phyloP scores from a whole-genome alignment of 768 basidiomycete genomes.

The Termitomyces sp. region DNA sequence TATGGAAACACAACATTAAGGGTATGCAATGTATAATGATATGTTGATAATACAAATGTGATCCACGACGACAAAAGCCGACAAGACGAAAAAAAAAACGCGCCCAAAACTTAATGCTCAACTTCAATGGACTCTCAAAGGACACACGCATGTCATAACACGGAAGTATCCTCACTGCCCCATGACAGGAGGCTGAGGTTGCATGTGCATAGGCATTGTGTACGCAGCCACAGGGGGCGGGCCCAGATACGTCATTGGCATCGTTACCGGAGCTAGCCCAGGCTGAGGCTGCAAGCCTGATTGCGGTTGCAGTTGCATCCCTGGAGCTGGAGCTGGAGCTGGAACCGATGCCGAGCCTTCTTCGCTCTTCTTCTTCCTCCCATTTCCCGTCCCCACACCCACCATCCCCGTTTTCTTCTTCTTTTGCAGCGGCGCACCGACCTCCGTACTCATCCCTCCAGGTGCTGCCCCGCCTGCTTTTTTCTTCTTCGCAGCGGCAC shows the following conservation, averaged over 20 bases:
- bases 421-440: slow-evolving; percentile 16
- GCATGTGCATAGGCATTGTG: slow-evolving; percentile 4
- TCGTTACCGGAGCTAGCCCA: background rate
- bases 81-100: background rate
- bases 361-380: slow-evolving; percentile 39
- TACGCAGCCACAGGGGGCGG: slow-evolving; percentile 10
- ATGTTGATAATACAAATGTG: slow-evolving; percentile 10
- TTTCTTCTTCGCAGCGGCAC: slow-evolving; percentile 60
- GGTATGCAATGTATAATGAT: slow-evolving; percentile 8
- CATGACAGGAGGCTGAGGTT: slow-evolving; percentile 8
- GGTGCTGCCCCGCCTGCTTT: slow-evolving; percentile 19
- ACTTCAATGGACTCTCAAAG: background rate
- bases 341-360: slow-evolving; percentile 3
- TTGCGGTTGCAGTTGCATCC: slow-evolving; percentile 1
- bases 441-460: slow-evolving; percentile 19
- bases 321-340: background rate
- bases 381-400: slow-evolving; percentile 39
- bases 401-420: slow-evolving; percentile 40
- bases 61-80: slow-evolving; percentile 7
- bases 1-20: background rate
- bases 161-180: slow-evolving; percentile 5
- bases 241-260: slow-evolving; percentile 5
- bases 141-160: background rate
- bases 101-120: too few relatives aligned
- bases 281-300: slow-evolving; percentile 1